Evolutionary conservation across 176 grass and related monocot genomes (phyloP).

Genomic region (Stipa capillata): DNA sequence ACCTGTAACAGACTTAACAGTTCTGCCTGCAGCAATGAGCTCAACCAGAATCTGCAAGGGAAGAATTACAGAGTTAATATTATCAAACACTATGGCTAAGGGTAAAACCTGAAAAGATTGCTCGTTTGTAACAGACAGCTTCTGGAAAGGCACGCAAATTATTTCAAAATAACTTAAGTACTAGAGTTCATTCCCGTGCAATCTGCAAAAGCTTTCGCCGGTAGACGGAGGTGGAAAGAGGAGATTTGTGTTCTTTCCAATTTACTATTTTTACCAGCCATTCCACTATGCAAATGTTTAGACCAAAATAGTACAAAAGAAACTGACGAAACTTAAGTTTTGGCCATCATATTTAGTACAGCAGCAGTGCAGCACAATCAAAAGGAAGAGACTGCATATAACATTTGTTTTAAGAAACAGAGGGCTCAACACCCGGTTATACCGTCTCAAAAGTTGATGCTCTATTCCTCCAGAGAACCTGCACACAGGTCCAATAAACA

Average conservation of each 20-base stretch:
- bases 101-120: not conserved
- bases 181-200: not conserved
- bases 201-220: not conserved
- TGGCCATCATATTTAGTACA: not conserved
- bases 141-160: not conserved
- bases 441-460: too few species aligned
- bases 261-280: not conserved
- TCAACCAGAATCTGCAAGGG: slow-evolving; percentile 56
- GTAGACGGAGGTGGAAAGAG: not conserved
- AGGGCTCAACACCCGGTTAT: too few species aligned
- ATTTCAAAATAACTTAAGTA: not conserved
- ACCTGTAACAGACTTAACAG: slow-evolving; percentile 64
- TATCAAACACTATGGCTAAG: not conserved
- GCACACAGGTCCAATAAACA: too few species aligned
- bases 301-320: not conserved
- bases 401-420: too few species aligned
- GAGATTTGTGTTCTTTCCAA: not conserved
- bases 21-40: slow-evolving; percentile 61
- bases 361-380: too few species aligned
- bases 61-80: not conserved
- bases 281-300: too few species aligned
- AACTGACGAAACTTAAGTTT: not conserved
- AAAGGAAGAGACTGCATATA: too few species aligned
- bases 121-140: not conserved
- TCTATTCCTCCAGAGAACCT: too few species aligned